Base-by-base conservation (phyloP, 2,329 filamentous ascomycete genomes). In the Pestalotiopsis sp. region DNA sequence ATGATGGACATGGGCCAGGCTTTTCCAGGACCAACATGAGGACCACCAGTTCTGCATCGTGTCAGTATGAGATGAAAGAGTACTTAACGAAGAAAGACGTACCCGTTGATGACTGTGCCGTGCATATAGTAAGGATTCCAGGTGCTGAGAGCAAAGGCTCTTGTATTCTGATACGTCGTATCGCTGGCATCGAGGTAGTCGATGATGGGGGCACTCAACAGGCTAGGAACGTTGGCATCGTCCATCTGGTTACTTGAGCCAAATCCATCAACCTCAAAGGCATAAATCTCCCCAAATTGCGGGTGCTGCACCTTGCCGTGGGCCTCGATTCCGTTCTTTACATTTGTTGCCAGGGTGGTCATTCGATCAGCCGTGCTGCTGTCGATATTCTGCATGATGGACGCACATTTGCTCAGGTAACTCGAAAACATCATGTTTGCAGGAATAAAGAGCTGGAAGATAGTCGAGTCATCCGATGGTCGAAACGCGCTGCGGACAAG, bases 401-500 rank as follows among this genome's bases (percentile, higher is more conserved):
- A 68, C 76, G 84, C 75, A 74, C 85, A 78, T 0, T 84, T 81
- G 12, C 81, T 80, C 3, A 94, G 84, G 73, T 90, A 92, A 25
- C 86, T 82, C 39, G 90, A 85, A 72, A 94, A 90, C 91, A 93
- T 93, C 91, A 94, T 94, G 78, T 98, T 98, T 39, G 92, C 91
- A 0, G 95, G 95, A 74, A 98, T 93, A 74, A 97, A 90, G 79
- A 94, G 95, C 77, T 95, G 93, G 70, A 94, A 91, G 52, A 93
- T 92, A 0, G 92, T 93, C 14, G 93, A 90, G 78, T 98, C 95
- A 78, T 98, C 95, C 69, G 92, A 95, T 0, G 95, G 95, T 1
- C 95, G 88, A 83, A 98, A 98, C 38, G 94, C 94, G 72, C 92
- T 95, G 67, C 95, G 89, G 57, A 98, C 88, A 64, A 98, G 87